Conservation (phyloP, 148 eudicot species). For the Chenopodium formosanum region DNA sequence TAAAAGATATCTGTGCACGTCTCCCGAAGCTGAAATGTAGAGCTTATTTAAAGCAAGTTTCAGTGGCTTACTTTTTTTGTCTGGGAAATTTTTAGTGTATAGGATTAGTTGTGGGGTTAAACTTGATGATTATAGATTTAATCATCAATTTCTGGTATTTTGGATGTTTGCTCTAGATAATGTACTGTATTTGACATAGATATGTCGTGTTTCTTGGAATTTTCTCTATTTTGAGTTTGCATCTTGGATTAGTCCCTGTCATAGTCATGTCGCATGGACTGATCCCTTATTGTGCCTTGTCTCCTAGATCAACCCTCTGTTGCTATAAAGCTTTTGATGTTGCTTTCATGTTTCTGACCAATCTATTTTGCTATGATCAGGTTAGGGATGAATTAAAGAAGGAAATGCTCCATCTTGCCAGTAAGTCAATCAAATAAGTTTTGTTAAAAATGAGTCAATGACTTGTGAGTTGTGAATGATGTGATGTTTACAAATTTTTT, state of each 20-base stretch:
- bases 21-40: too few species aligned
- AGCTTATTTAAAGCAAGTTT: too few species aligned
- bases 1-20: too few species aligned
- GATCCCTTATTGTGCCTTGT: background rate
- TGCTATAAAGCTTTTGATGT: background rate
- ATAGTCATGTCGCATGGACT: background rate
- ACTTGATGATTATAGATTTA: too few species aligned
- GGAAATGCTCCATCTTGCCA: conserved; percentile 86
- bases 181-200: background rate
- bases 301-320: background rate
- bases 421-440: conserved; percentile 40
- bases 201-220: background rate
- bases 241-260: background rate
- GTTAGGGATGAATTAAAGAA: conserved; percentile 83
- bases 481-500: background rate
- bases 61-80: too few species aligned
- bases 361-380: conserved; percentile 34
- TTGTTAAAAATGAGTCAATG: background rate
- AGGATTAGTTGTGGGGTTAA: too few species aligned
- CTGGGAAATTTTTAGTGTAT: too few species aligned
- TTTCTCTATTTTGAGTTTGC: background rate
- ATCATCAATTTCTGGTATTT: too few species aligned
- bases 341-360: conserved; percentile 7
- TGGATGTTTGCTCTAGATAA: background rate
- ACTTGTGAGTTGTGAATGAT: background rate